A percentile compares a stretch with the other conserved stretches of the same genome.
phyloP scores from a whole-genome alignment of 2,329 filamentous ascomycete genomes.

The Fusarium caatingaense region DNA sequence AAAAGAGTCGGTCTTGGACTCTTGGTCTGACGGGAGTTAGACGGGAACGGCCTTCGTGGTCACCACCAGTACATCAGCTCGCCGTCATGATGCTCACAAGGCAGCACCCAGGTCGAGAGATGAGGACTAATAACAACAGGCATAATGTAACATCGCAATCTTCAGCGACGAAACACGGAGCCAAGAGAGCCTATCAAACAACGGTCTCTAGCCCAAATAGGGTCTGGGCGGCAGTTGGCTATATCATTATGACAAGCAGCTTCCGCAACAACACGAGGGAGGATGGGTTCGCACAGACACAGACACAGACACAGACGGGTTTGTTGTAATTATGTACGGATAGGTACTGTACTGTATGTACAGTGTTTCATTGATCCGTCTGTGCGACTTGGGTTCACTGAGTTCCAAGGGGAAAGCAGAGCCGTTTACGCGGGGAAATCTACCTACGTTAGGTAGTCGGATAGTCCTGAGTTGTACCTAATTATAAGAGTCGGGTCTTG shows the following conservation, averaged over 20 bases:
- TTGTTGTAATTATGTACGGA: neutral
- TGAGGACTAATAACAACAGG: constrained; percentile 5
- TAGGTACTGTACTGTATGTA: neutral
- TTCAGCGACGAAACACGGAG: constrained; percentile 19
- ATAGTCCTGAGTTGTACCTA: neutral
- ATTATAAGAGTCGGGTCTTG: neutral
- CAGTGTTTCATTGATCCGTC: constrained; percentile 15
- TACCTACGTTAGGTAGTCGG: neutral
- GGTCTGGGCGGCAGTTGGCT: constrained; percentile 21
- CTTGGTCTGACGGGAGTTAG: constrained; percentile 5
- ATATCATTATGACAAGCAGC: constrained; percentile 34
- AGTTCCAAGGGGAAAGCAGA: neutral
- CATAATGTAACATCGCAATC: constrained; percentile 31
- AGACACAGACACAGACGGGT: constrained; percentile 15
- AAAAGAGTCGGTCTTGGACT: neutral
- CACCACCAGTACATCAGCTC: neutral
- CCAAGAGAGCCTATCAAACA: constrained; percentile 28
- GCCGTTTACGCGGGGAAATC: constrained; percentile 21
- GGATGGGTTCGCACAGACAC: constrained; percentile 22
- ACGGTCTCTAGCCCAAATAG: constrained; percentile 36
- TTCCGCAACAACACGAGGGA: constrained; percentile 6
- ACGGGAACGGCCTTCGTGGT: neutral
- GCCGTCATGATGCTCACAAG: constrained; percentile 9
- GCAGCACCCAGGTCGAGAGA: constrained; percentile 7
- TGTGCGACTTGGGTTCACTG: neutral